Evolutionary conservation across 148 eudicot genomes (phyloP), one percentile per base, ranked within the genome.

Genomic region (Arctostaphylos glauca): DNA sequence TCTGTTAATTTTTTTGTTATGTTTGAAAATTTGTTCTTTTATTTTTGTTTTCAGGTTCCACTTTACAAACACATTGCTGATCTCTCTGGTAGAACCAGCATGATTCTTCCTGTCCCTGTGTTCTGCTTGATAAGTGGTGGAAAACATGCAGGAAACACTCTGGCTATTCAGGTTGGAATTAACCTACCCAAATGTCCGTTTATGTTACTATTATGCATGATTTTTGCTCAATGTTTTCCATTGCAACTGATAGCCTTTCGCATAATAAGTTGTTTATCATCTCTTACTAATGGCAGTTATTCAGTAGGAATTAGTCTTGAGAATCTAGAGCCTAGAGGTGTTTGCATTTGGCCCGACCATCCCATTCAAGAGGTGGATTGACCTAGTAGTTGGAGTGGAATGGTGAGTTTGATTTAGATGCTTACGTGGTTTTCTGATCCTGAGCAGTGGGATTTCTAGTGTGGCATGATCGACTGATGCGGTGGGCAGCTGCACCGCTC

Each of bases 51-150:
- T 80, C 91, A 94, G 99, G 94, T 96, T 85, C 90, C 99, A 48
- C 93, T 96, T 62, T 94, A 92, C 92, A 94, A 91, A 78, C 98
- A 96, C 84, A 91, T 96, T 68, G 95, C 98, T 83, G 99, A 96
- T 83, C 89, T 96, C 79, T 91, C 98, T 87, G 98, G 99, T 60
- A 90, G 81, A 85, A 88, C 90, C 77, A 89, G 78, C 84, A 78
- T 84, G 55, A 44, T 86, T 82, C 94, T 96, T 89, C 99, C 99
- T 81, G 93, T 94, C 81, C 99, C 99, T 75, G 91, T 89, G 56
- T 96, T 94, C 87, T 92, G 93, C 78, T 86, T 96, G 83, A 90
- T 96, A 71, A 93, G 93, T 85, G 99, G 99, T 74, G 99, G 99
- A 75, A 94, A 94, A 84, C 92, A 91, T 86, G 95, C 94, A 82